Evolutionary conservation across 1,284 basidiomycete species (phyloP).

Genomic region (Quambalaria eucalypti): DNA sequence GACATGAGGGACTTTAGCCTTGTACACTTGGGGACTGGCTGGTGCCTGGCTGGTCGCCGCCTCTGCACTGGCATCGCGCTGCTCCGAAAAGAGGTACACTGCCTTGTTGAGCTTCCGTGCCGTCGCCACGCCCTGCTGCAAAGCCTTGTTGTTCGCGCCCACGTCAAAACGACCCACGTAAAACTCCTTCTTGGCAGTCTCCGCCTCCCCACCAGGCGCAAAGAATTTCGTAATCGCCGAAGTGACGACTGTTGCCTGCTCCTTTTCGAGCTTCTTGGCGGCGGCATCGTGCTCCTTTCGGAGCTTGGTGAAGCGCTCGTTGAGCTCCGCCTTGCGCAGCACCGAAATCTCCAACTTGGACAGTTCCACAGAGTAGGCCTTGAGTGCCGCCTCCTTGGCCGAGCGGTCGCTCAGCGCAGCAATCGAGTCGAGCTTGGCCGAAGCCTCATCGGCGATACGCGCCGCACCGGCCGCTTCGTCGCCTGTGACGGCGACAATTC

Average conservation of each 20-base stretch:
- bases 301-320: slow-evolving; percentile 62
- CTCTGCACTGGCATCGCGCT: slow-evolving; percentile 42
- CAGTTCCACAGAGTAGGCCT: slow-evolving; percentile 77
- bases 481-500: slow-evolving; percentile 88
- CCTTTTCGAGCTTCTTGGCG: slow-evolving; percentile 69
- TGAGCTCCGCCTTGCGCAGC: slow-evolving; percentile 69
- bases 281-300: slow-evolving; percentile 79
- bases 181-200: slow-evolving; percentile 62
- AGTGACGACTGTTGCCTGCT: slow-evolving; percentile 71
- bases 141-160: slow-evolving; percentile 49
- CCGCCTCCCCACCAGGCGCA: slow-evolving; percentile 50
- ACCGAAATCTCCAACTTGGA: slow-evolving; percentile 79
- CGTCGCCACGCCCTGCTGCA: slow-evolving; percentile 66
- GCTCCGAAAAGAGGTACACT: slow-evolving; percentile 77
- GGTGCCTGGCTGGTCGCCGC: slow-evolving; percentile 42
- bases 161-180: slow-evolving; percentile 63
- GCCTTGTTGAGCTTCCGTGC: slow-evolving; percentile 72
- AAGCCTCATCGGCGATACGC: slow-evolving; percentile 61
- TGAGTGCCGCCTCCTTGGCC: slow-evolving; percentile 70
- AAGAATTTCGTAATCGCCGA: slow-evolving; percentile 62
- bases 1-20: slow-evolving; percentile 72
- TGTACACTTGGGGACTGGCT: slow-evolving; percentile 34
- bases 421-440: slow-evolving; percentile 60
- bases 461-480: slow-evolving; percentile 78
- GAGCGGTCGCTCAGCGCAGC: slow-evolving; percentile 63